Evolutionary conservation across 2,329 filamentous ascomycete species (phyloP).

Genomic region (Botrytis tulipae): DNA sequence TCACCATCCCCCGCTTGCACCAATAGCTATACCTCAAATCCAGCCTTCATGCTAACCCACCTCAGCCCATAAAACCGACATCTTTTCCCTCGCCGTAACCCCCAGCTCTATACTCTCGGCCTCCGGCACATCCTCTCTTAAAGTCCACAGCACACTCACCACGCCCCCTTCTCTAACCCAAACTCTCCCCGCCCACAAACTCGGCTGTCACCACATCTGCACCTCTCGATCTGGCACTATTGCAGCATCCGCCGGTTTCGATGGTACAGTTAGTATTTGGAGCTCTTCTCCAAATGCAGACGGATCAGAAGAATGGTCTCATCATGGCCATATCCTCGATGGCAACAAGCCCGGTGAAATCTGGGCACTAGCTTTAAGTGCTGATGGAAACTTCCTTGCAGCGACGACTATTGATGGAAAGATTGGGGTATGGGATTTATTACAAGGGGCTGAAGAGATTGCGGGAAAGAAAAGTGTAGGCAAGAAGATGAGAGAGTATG

Average conservation of each 20-base stretch:
- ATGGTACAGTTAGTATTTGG: conserved; percentile 87
- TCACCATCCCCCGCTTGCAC: not conserved
- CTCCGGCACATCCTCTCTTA: conserved; percentile 79
- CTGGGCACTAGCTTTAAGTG: conserved; percentile 85
- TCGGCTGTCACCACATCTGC: conserved; percentile 88
- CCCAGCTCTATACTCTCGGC: conserved; percentile 73
- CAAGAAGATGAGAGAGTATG: conserved; percentile 74
- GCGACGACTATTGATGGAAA: conserved; percentile 83
- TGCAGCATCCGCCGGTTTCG: conserved; percentile 84
- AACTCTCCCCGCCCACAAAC: conserved; percentile 73
- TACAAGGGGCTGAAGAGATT: conserved; percentile 38
- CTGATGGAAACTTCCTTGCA: conserved; percentile 81
- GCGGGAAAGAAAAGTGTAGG: conserved; percentile 53
- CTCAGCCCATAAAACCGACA: conserved; percentile 76
- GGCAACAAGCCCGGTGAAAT: conserved; percentile 65
- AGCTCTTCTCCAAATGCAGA: conserved; percentile 49
- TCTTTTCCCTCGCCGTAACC: conserved; percentile 80
- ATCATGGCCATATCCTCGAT: conserved; percentile 49
- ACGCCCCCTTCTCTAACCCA: conserved; percentile 75
- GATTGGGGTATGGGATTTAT: conserved; percentile 80
- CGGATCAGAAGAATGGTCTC: conserved; percentile 46
- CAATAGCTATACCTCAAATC: no score
- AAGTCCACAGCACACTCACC: conserved; percentile 72
- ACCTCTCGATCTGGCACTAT: conserved; percentile 66
- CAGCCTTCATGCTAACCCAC: conserved; percentile 30